Base-by-base conservation (phyloP, 106 monocot species). In the Acanthochlamys bracteata region DNA sequence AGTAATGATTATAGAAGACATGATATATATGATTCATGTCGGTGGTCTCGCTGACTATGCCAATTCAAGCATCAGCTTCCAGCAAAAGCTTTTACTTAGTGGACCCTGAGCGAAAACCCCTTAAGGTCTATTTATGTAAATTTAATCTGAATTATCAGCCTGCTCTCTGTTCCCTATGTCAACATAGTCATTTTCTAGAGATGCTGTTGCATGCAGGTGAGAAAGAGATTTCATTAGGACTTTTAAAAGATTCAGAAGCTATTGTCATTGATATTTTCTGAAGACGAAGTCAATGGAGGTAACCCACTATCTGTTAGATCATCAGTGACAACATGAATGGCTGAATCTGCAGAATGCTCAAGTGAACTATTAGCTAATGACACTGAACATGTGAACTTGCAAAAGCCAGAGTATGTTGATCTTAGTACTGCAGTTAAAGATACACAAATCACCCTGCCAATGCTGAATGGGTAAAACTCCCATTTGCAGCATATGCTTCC, bases 401-500 rank as follows among this genome's bases (percentile, higher is more conserved):
- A 72, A 60, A 52, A 72, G n/a, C 71, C 61, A 19, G 65, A 73
- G 49, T 62, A 46, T 49, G 39, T 96, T 60, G 81, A 98, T 79
- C 66, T 88, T 41, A 81, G 66, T 53, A 43, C 20, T 51, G 65
- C 65, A 60, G 39, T 92, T 40, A 71, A 81, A 55, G 80, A 77
- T 58, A 58, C 58, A 17, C 71, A 83, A 51, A 71, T 98, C 47
- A 77, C 85, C 45, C 61, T 88, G 53, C 91, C 98, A 64, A 79
- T 79, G 22, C 60, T 98, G 39, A 98, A 88, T 69, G 98, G 98
- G 98, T 92, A 85, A 79, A 47, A n/a, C n/a, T n/a, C n/a, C n/a
- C n/a, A n/a, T n/a, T n/a, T n/a, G n/a, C n/a, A n/a, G n/a, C n/a
- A n/a, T n/a, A n/a, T n/a, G n/a, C n/a, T n/a, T n/a, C n/a, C n/a